Evolutionary conservation across 495 filamentous ascomycete genomes (phyloP).

Genomic region (Aspergillus baeticus): DNA sequence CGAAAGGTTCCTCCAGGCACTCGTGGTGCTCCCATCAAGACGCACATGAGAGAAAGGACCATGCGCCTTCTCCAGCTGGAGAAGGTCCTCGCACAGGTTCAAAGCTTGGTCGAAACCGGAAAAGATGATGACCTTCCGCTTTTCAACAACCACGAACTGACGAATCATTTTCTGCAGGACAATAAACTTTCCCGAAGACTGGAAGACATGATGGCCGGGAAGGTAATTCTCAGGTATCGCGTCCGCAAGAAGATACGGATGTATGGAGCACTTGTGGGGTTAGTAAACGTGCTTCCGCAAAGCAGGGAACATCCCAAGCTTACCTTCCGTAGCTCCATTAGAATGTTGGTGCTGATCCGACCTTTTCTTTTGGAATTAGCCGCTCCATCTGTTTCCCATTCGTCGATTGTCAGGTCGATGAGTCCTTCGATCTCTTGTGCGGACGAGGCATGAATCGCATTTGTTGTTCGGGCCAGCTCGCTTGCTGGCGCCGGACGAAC

Average conservation of each 20-base stretch:
- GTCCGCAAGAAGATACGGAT: conserved; percentile 53
- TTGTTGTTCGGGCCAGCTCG: too few relatives aligned
- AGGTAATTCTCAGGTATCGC: conserved; percentile 8
- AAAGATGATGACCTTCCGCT: conserved; percentile 64
- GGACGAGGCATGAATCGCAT: too few relatives aligned
- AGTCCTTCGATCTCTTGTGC: neutral
- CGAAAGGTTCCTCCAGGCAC: conserved; percentile 55
- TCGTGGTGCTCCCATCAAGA: conserved; percentile 55
- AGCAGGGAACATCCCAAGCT: neutral
- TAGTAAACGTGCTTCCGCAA: neutral
- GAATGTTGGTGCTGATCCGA: conserved; percentile 40
- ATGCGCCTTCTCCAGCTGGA: conserved; percentile 47
- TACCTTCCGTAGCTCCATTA: conserved; percentile 64
- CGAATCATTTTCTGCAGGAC: conserved; percentile 60
- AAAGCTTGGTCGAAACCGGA: conserved; percentile 60
- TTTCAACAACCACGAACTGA: conserved; percentile 53
- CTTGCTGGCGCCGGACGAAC: neutral
- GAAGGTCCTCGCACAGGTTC: conserved; percentile 58
- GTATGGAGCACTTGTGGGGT: conserved; percentile 50
- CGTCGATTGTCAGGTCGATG: neutral
- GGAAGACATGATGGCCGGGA: conserved; percentile 46
- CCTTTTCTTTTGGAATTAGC: neutral
- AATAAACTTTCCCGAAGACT: conserved; percentile 63
- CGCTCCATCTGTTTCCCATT: neutral
- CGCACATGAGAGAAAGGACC: conserved; percentile 51